Base-by-base conservation (phyloP, 768 basidiomycete genomes). In the Phaeotremella fagi region DNA sequence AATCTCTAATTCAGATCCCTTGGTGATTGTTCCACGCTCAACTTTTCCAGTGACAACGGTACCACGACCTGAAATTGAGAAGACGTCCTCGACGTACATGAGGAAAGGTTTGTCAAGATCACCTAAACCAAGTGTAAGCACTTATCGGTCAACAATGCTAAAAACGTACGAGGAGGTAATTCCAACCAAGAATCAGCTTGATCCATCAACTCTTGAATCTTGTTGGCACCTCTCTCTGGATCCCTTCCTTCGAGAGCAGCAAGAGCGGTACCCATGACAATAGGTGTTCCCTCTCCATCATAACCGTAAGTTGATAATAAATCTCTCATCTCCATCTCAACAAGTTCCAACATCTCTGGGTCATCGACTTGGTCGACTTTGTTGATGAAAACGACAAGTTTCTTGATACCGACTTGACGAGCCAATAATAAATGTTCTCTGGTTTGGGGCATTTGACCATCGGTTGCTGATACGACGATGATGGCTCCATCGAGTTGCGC, bases 321-420 rank as follows among this genome's bases (percentile, higher is more conserved):
- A 71, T 99, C 95, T 55, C 95, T 85, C 85, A 99, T 99, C 81
- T 99, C 95, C 92, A 99, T 98, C 66, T 99, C 95, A 56, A 99
- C 95, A 55, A 99, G 86, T 79, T 95, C 90, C 52, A 98, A 79
- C 91, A 99, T 97, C 80, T 99, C 95, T 4, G 86, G 83, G 81
- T 99, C 95, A 57, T 86, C 83, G 54, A 98, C 87, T 79, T 86
- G 83, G 78, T 99, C 95, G 56, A 99, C 85, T 78, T 99, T 99
- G 86, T 99, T 99, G 77, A 99, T 91, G 80, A 95, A 99, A 61
- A 99, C 95, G 54, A 98, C 90, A 31, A 99, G 83, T 75, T 85
- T 87, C 78, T 92, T 90, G 72, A 99, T 87, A 61, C 95, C 95
- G 60, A 98, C 92, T 78, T 99, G 95, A 70, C 90, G 88, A 64